Conservation (phyloP, 2,329 filamentous ascomycete genomes). For the Phaeosphaeria sp. region DNA sequence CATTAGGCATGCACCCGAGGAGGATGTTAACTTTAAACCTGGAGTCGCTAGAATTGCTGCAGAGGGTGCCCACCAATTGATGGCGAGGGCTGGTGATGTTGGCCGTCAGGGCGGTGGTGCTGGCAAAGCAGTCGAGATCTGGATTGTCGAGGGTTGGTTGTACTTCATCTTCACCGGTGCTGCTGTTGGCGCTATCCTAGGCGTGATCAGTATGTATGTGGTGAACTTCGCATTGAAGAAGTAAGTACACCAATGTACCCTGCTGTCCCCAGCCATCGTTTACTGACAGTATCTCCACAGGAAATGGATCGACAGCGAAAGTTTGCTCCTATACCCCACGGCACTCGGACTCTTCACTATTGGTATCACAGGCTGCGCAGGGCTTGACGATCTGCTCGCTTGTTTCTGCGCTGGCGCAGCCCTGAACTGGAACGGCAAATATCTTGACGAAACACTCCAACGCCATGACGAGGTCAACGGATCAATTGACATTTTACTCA, state of each 20-base stretch:
- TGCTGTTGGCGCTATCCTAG: conserved; percentile 60
- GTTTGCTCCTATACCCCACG: conserved; percentile 59
- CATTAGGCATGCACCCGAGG: conserved; percentile 59
- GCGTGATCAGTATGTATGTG: conserved; percentile 56
- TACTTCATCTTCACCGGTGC: conserved; percentile 64
- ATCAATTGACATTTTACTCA: conserved; percentile 64
- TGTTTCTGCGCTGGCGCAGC: conserved; percentile 66
- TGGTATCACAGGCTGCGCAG: conserved; percentile 61
- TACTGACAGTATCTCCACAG: conserved; percentile 21
- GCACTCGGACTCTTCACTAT: conserved; percentile 62
- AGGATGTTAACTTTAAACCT: conserved; percentile 31
- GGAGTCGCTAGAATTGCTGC: conserved; percentile 14
- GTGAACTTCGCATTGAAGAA: conserved; percentile 51
- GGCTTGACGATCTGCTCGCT: conserved; percentile 66
- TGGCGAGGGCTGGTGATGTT: conserved; percentile 25
- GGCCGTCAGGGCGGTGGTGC: conserved; percentile 61
- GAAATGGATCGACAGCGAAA: conserved; percentile 59
- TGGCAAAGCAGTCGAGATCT: conserved; percentile 60
- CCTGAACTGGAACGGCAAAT: conserved; percentile 69
- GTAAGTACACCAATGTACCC: not conserved
- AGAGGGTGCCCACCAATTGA: conserved; percentile 30
- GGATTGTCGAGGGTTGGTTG: conserved; percentile 66
- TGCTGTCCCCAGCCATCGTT: not conserved
- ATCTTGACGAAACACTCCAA: conserved; percentile 61
- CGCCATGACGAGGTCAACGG: conserved; percentile 68